phyloP scores from a whole-genome alignment of 2,329 filamentous ascomycete species.

The Bipolaris zeicola region DNA sequence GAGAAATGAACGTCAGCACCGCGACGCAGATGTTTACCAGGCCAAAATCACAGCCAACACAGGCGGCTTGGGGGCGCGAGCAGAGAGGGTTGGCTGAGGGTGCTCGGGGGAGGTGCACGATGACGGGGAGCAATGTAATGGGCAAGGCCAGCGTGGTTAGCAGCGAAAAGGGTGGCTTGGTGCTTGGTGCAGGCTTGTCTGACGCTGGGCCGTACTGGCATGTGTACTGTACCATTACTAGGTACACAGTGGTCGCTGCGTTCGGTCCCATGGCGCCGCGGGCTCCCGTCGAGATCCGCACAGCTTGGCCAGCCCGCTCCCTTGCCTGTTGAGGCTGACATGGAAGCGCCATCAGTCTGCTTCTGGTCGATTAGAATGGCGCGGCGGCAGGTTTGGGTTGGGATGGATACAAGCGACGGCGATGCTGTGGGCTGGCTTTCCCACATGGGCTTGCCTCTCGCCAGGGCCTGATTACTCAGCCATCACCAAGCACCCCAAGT shows the following conservation, averaged over 20 bases:
- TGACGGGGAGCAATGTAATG: slow-evolving; percentile 22
- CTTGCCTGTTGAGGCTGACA: background rate
- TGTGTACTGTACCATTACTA: background rate
- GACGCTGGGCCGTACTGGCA: background rate
- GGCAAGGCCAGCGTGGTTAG: background rate
- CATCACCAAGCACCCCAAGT: slow-evolving; percentile 38
- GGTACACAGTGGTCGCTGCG: background rate
- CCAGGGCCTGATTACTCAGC: slow-evolving; percentile 35
- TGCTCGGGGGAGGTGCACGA: slow-evolving; percentile 14
- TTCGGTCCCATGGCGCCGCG: background rate
- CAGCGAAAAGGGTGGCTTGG: slow-evolving; percentile 3
- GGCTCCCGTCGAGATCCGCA: slow-evolving; percentile 11
- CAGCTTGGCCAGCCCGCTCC: background rate
- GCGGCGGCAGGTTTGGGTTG: background rate
- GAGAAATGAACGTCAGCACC: slow-evolving; percentile 12
- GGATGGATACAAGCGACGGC: background rate
- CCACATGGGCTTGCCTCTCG: slow-evolving; percentile 25
- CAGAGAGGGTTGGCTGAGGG: background rate
- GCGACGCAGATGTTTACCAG: slow-evolving; percentile 5
- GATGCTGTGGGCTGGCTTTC: slow-evolving; percentile 13
- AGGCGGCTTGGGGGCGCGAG: too few species aligned
- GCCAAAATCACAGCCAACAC: background rate
- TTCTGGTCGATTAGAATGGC: background rate
- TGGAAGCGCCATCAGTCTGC: background rate
- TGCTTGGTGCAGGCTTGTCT: slow-evolving; percentile 6